Evolutionary conservation across 176 grass and related monocot species (phyloP).

Genomic region (Miscanthus lutarioriparius): DNA sequence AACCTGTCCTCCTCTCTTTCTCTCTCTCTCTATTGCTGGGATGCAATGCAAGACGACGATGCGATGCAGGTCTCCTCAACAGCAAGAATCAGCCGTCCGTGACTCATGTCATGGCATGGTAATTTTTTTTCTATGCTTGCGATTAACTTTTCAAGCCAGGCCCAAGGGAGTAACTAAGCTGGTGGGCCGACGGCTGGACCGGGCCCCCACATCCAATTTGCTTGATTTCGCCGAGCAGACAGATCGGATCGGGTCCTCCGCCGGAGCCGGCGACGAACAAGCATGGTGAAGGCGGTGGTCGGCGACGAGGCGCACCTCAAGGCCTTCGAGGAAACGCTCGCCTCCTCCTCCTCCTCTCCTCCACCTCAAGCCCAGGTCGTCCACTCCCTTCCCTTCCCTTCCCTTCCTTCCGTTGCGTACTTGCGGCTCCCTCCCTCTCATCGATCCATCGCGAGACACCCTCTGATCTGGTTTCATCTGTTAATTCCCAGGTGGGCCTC

Average conservation of each 20-base stretch:
- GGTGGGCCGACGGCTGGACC: not conserved
- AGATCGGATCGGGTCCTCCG: not conserved
- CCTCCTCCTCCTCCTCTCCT: slow-evolving; percentile 18
- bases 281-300: slow-evolving; percentile 80
- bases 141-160: no score
- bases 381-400: not conserved
- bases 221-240: not conserved
- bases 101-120: no score
- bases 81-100: no score
- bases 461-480: not conserved
- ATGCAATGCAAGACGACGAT: no score
- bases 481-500: slow-evolving; percentile 60
- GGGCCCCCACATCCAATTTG: not conserved
- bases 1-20: no score
- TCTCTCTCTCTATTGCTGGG: no score
- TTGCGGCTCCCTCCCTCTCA: not conserved
- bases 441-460: not conserved
- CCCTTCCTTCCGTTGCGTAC: not conserved
- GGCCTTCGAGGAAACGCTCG: slow-evolving; percentile 58
- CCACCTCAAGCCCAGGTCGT: slow-evolving; percentile 28
- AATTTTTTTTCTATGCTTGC: no score
- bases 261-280: not conserved
- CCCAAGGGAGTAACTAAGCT: no score
- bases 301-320: slow-evolving; percentile 72
- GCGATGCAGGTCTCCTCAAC: no score